phyloP scores from a whole-genome alignment of 1,139 yeast species.

The Magnusiomyces starmeri region DNA sequence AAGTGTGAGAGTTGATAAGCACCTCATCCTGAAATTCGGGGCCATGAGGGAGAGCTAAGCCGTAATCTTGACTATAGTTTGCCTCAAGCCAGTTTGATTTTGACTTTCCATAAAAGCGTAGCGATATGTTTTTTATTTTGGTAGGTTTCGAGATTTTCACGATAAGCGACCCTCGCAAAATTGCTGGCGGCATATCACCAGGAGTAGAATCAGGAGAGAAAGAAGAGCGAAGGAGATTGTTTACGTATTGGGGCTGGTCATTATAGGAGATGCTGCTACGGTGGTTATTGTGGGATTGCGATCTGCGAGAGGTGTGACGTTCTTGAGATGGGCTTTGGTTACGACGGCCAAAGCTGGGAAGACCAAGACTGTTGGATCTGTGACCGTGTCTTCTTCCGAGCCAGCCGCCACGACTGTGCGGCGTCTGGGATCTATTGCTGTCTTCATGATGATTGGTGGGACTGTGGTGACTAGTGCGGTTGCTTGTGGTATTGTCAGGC shows the following conservation, averaged over 20 bases:
- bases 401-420: slow-evolving; percentile 9
- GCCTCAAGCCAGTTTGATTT: slow-evolving; percentile 81
- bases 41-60: slow-evolving; percentile 7
- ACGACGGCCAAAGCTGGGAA: neutral
- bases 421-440: neutral
- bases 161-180: slow-evolving; percentile 72
- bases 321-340: neutral
- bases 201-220: slow-evolving; percentile 9
- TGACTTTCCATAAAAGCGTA: slow-evolving; percentile 59
- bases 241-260: slow-evolving; percentile 16
- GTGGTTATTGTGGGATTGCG: slow-evolving; percentile 22
- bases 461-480: neutral
- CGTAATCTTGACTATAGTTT: slow-evolving; percentile 4
- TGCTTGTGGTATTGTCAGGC: neutral
- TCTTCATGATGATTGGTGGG: neutral
- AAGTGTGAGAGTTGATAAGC: slow-evolving; percentile 30
- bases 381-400: slow-evolving; percentile 19
- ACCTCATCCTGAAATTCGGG: slow-evolving; percentile 32
- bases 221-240: slow-evolving; percentile 6
- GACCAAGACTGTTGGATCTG: slow-evolving; percentile 20
- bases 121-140: slow-evolving; percentile 54
- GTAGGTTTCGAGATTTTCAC: slow-evolving; percentile 65
- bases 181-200: slow-evolving; percentile 56
- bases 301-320: neutral
- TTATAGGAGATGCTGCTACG: too few relatives aligned